Base-by-base conservation (phyloP, 78 protist species). In the Pelomyxa schiedti region DNA sequence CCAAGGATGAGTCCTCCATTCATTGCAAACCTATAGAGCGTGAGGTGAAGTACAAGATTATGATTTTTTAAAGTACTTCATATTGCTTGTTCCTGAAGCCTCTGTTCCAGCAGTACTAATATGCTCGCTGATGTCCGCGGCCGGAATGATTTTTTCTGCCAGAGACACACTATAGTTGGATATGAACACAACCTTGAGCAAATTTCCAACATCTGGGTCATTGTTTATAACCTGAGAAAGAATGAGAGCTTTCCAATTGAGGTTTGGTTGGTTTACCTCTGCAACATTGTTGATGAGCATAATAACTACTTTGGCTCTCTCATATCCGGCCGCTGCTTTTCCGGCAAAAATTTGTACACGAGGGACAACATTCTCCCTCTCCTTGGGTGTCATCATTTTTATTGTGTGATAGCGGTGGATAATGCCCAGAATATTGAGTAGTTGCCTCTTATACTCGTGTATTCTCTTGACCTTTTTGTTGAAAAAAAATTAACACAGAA, bases 391-490 rank as follows among this genome's bases (percentile, higher is more conserved):
- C 83, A 72, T 73, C 81, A 70, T 73, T 47, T 72, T 76, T 35
- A 67, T 70, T 6, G 80, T 42, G 37, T 65, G 80, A 76, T 86
- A 79, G 38, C 78, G 82, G 69, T 80, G 52, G 42, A 85, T 85
- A 24, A 85, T 85, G 26, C 82, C 41, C 32, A 78, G 86, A 87
- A 88, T 81, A 65, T 93, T 93, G 36, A 95, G 32, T 9, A 90
- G 68, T 82, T 95, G 98, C 30, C 98, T 80, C 94, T 95, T 95
- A 91, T 95, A 95, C 88, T 95, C 98, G 80, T 95, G 98, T 68
- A 95, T 92, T 68, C 98, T 88, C 92, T 95, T 95, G 67, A 93
- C 91, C 67, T 95, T 96, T 16, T 85, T 74, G 73, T 16, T 16
- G 58, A 16, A n/a, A n/a, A n/a, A n/a, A n/a, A n/a, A n/a, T n/a